A percentile compares a stretch with the other conserved stretches of the same genome.
phyloP scores from a whole-genome alignment of 2,329 filamentous ascomycete genomes.

The Diaporthe ilicicola region DNA sequence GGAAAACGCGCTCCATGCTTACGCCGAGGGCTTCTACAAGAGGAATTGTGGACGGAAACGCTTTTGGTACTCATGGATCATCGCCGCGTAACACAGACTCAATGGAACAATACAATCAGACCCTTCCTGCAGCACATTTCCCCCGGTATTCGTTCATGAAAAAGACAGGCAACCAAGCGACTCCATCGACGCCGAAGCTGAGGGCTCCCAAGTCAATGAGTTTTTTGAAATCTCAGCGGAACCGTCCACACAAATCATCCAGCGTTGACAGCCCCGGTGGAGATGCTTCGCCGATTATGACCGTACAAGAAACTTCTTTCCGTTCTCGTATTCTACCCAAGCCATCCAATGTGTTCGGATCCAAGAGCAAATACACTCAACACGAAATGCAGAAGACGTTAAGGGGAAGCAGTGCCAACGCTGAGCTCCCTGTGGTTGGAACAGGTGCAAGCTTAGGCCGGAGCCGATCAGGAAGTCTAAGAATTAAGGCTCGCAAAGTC shows the following conservation, averaged over 20 bases:
- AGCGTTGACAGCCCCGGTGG: constrained; percentile 32
- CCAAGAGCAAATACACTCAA: constrained; percentile 46
- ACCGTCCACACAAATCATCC: constrained; percentile 35
- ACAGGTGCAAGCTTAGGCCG: constrained; percentile 29
- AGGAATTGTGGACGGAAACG: constrained; percentile 28
- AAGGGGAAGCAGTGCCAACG: constrained; percentile 52
- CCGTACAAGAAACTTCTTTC: neutral
- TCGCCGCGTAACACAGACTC: neutral
- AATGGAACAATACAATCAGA: neutral
- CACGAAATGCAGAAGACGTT: constrained; percentile 58
- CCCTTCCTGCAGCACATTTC: neutral
- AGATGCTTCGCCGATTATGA: constrained; percentile 45
- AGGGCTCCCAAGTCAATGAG: constrained; percentile 65
- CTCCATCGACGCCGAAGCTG: constrained; percentile 40
- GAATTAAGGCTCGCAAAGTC: constrained; percentile 65
- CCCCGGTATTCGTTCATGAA: constrained; percentile 31
- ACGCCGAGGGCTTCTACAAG: constrained; percentile 41
- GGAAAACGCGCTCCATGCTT: constrained; percentile 66
- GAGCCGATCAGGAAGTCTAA: constrained; percentile 49
- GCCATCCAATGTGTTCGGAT: constrained; percentile 54
- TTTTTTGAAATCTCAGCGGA: constrained; percentile 48
- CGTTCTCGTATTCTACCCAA: constrained; percentile 45
- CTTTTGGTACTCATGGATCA: neutral
- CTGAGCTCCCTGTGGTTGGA: constrained; percentile 18
- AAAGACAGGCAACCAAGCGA: constrained; percentile 43